Evolutionary conservation across 169 alveolate species (phyloP).

Genomic region (Cryptosporidium ryanae): DNA sequence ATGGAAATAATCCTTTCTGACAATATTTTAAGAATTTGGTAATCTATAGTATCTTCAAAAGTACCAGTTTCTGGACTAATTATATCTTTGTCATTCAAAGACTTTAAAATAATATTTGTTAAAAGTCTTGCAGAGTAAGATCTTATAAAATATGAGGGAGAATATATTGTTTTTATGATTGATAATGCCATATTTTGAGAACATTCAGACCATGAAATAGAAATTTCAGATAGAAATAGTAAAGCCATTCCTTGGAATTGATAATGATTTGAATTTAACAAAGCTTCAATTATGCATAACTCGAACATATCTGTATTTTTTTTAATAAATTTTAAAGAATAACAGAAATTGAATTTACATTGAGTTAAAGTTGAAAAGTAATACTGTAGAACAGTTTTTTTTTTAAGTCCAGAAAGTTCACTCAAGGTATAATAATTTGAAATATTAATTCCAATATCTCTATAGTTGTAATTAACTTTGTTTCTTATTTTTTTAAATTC

Average conservation of each 20-base stretch:
- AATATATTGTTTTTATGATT: constrained; percentile 33
- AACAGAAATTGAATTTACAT: neutral
- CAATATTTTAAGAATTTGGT: neutral
- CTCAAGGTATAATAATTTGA: neutral
- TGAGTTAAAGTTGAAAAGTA: neutral
- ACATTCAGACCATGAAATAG: constrained; percentile 51
- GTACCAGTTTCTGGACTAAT: neutral
- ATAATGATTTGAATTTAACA: constrained; percentile 14
- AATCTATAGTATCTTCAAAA: constrained; percentile 3
- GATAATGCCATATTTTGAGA: constrained; percentile 25
- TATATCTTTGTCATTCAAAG: constrained; percentile 16
- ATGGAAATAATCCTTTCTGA: neutral
- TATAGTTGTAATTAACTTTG: neutral
- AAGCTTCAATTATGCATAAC: constrained; percentile 12
- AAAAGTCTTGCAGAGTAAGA: constrained; percentile 20
- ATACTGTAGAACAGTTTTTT: neutral
- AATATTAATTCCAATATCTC: neutral
- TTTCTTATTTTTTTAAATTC: neutral
- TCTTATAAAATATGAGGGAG: constrained; percentile 35
- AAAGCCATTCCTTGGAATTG: constrained; percentile 67
- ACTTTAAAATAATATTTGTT: constrained; percentile 4
- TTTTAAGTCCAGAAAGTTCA: neutral
- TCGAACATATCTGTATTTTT: constrained; percentile 9
- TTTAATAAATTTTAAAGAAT: constrained; percentile 25
- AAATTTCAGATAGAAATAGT: constrained; percentile 36